Evolutionary conservation across 139 green algal species (phyloP).

Genomic region (Tetraselmis chui): DNA sequence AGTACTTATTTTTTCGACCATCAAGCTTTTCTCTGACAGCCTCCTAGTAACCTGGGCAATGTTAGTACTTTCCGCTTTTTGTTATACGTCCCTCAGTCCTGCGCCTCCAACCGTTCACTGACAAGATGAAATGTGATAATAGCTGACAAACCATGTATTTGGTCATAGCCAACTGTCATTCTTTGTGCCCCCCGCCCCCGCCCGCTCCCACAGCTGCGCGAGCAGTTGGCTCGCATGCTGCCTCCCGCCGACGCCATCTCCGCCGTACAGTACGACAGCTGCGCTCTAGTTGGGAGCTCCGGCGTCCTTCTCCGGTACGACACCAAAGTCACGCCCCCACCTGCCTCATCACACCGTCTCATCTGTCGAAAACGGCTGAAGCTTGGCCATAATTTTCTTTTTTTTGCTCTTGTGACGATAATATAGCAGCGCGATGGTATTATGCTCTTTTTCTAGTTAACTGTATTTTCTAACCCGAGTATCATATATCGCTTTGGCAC

Average conservation of each 20-base stretch:
- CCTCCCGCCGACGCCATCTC: not conserved
- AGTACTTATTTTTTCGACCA: not conserved
- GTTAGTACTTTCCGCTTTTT: too few species aligned
- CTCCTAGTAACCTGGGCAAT: not conserved
- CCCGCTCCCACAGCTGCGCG: not conserved
- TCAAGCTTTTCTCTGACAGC: not conserved
- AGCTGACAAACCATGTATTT: too few species aligned
- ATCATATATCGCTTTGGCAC: too few species aligned
- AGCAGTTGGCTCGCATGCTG: not conserved
- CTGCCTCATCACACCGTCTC: not conserved
- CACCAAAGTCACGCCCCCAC: not conserved
- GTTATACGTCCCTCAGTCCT: not conserved
- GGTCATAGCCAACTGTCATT: too few species aligned
- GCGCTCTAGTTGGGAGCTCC: slow-evolving; percentile 7
- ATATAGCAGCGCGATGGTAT: not conserved
- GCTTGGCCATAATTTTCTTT: too few species aligned
- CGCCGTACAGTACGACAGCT: not conserved
- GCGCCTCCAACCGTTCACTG: not conserved
- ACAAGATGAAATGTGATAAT: not conserved
- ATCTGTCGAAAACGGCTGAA: too few species aligned
- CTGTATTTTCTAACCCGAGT: too few species aligned
- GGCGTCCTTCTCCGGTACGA: slow-evolving; percentile 6
- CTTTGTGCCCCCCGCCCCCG: too few species aligned
- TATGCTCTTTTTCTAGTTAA: not conserved
- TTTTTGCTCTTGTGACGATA: too few species aligned